Evolutionary conservation across 371 early-diverging fungal genomes (phyloP).

Genomic region (Cokeromyces recurvatus): DNA sequence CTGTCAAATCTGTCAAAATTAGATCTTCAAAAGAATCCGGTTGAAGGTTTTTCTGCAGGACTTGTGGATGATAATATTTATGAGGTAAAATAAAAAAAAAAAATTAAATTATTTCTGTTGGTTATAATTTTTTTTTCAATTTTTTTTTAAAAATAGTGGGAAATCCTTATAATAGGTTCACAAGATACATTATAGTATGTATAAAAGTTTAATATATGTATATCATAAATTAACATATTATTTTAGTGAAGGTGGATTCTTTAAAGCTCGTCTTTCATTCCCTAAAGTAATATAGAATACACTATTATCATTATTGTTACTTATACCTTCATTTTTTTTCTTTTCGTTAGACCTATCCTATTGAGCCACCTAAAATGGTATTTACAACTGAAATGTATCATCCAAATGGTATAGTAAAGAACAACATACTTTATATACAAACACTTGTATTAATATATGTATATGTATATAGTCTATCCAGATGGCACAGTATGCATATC

Average conservation of each 20-base stretch:
- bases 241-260: conserved; percentile 82
- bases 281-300: conserved; percentile 43
- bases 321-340: too few species aligned
- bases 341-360: conserved; percentile 55
- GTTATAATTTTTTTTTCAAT: not conserved
- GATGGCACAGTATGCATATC: conserved; percentile 90
- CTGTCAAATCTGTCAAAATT: conserved; percentile 7
- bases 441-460: too few species aligned
- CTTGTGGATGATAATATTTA: conserved; percentile 65
- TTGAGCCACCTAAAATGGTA: conserved; percentile 80
- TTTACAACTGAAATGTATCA: conserved; percentile 84
- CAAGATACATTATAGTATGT: conserved; percentile 80
- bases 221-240: conserved; percentile 3
- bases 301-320: too few species aligned
- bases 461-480: conserved; percentile 58
- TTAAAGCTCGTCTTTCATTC: conserved; percentile 81
- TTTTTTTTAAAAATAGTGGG: conserved; percentile 53
- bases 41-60: conserved; percentile 85
- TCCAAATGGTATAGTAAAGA: conserved; percentile 63
- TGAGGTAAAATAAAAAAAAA: conserved; percentile 42
- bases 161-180: conserved; percentile 88
- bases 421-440: not conserved
- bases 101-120: not conserved
- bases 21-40: conserved; percentile 67
- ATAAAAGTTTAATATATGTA: conserved; percentile 5